phyloP scores from a whole-genome alignment of 1,139 yeast genomes.

The Zygosaccharomyces sapae region DNA sequence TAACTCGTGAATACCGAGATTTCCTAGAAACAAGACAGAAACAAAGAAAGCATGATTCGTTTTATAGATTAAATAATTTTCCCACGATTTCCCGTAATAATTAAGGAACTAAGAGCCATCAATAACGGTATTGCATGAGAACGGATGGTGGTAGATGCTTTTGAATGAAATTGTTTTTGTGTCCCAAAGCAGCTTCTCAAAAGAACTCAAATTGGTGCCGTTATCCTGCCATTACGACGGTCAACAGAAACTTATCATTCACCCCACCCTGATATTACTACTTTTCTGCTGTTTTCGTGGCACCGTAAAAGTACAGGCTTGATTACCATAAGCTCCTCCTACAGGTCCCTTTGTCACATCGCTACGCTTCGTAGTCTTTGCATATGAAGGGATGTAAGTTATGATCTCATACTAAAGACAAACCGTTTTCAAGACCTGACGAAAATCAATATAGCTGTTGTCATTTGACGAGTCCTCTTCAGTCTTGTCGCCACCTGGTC shows the following conservation, averaged over 20 bases:
- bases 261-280: too few relatives aligned
- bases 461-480: constrained; percentile 74
- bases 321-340: constrained; percentile 69
- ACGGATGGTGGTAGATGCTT: constrained; percentile 59
- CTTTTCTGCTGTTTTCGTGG: constrained; percentile 66
- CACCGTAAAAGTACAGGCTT: constrained; percentile 58
- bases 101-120: constrained; percentile 56
- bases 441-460: constrained; percentile 75
- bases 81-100: constrained; percentile 53
- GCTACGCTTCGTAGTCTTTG: constrained; percentile 59
- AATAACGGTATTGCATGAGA: constrained; percentile 63
- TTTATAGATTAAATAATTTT: constrained; percentile 58
- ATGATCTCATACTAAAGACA: constrained; percentile 58
- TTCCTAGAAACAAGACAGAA: constrained; percentile 49
- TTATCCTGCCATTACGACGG: constrained; percentile 69
- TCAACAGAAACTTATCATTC: constrained; percentile 51
- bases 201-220: constrained; percentile 61
- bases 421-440: constrained; percentile 46
- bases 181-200: constrained; percentile 50
- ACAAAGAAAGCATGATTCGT: constrained; percentile 56
- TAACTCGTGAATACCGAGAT: constrained; percentile 84
- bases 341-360: constrained; percentile 64
- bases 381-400: constrained; percentile 63
- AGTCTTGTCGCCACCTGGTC: constrained; percentile 87
- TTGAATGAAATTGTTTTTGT: constrained; percentile 61